Base-by-base conservation (phyloP, 2,329 filamentous ascomycete genomes). In the Fusarium sp. region DNA sequence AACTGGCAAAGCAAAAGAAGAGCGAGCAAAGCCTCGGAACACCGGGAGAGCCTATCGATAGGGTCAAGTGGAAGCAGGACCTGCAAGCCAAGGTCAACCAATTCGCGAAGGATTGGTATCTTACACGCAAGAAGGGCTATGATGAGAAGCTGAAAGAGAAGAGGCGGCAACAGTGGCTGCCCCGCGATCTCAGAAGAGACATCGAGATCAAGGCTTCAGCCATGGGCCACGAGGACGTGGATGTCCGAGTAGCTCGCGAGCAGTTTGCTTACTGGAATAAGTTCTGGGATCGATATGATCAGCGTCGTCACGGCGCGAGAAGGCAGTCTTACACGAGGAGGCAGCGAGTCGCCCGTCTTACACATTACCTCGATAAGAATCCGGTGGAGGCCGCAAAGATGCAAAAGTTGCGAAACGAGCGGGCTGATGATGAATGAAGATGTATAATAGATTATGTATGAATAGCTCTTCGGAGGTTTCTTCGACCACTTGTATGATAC, bases 211-310 rank as follows among this genome's bases (percentile, higher is more conserved):
- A 72, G 22, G 58, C 34, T 41, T 48, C 54, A 11, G 20, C 27
- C n/a, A 45, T 54, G 43, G 58, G 20, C 8, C 32, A 40, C 15
- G 58, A 68, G 25, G 47, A 64, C 15, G 62, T 65, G 16, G 73
- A 75, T 27, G 51, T 73, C 11, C 47, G 48, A 18, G 54, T 51
- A 16, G 43, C 73, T 15, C 63, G 56, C 5, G 63, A 76, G 48
- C 65, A 66, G 15, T 63, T 62, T n/a, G 46, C 44, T n/a, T 73
- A 72, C 61, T 76, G 74, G 74, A 60, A 73, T 15, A 20, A 65
- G 44, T 72, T 76, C 46, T 76, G 74, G 67, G 73, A 72, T 24
- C 74, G 74, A 3, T 76, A 75, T 47, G 74, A 76, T 40, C 74
- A 76, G 48, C 53, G 32, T 4, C 44, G 47, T 4, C 72, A 75